phyloP scores from a whole-genome alignment of 2,329 filamentous ascomycete genomes.

The Colletotrichum liriopes region DNA sequence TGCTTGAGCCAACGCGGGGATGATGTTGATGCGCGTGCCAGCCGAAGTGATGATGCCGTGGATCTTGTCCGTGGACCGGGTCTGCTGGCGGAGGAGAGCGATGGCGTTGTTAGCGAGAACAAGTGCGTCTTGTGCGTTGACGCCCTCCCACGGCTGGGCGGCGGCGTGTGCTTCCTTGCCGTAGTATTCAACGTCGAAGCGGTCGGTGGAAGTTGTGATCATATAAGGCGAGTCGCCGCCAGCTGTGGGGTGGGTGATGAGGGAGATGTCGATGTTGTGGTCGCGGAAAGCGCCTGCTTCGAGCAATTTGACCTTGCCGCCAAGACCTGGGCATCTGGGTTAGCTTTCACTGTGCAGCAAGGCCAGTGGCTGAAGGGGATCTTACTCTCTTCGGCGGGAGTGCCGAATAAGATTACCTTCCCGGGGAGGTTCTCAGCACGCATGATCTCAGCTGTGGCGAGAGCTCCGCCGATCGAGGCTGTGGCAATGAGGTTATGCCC shows the following conservation, averaged over 20 bases:
- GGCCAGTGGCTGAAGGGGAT: slow-evolving; percentile 6
- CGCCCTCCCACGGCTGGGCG: slow-evolving; percentile 64
- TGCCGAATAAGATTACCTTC: slow-evolving; percentile 63
- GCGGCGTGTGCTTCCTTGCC: slow-evolving; percentile 64
- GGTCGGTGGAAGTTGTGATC: slow-evolving; percentile 40
- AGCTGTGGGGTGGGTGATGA: slow-evolving; percentile 50
- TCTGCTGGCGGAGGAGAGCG: slow-evolving; percentile 65
- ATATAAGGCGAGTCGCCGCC: slow-evolving; percentile 33
- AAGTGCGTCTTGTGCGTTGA: slow-evolving; percentile 66
- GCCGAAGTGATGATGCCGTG: slow-evolving; percentile 63
- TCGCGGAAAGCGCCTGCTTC: slow-evolving; percentile 57
- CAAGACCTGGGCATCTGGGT: slow-evolving; percentile 53
- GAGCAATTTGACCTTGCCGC: slow-evolving; percentile 63
- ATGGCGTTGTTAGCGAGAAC: slow-evolving; percentile 59
- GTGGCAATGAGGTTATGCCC: slow-evolving; percentile 62
- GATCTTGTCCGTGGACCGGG: slow-evolving; percentile 63
- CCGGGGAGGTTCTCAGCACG: slow-evolving; percentile 58
- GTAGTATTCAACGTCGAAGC: slow-evolving; percentile 55
- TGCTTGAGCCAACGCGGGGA: slow-evolving; percentile 68
- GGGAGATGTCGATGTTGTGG: slow-evolving; percentile 49
- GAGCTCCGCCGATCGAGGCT: slow-evolving; percentile 61
- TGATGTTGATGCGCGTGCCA: slow-evolving; percentile 59
- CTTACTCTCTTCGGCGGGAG: slow-evolving; percentile 64
- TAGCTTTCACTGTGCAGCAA: background rate
- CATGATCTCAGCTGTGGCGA: slow-evolving; percentile 64